Evolutionary conservation across 257 asterid genomes (phyloP), one percentile per base, ranked within the genome.

Genomic region (Ilex asprella): DNA sequence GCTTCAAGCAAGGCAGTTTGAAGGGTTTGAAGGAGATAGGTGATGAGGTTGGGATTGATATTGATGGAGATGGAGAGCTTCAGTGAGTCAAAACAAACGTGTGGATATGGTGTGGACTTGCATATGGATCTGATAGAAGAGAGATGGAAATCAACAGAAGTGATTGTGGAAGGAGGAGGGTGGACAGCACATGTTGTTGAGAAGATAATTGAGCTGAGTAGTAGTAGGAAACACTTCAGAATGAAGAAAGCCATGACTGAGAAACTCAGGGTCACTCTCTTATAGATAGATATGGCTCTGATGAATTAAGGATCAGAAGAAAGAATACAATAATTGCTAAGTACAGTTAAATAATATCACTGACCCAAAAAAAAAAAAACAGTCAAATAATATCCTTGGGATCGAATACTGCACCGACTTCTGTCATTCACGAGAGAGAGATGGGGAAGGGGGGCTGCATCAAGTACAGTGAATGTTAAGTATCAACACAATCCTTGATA

Each of bases 91-190:
- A 84, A 70, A 65, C 97, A 89, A 12, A 84, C 70, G 11, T 81
- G 67, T 0, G 95, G 95, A 54, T 79, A 67, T 7, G 96, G 97
- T 1, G 85, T 82, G 73, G 94, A 79, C 27, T 74, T 67, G 84
- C 99, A 93, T 58, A 82, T 35, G 2, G 75, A 15, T 67, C 39
- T 70, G 2, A 76, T 13, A 32, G 68, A 39, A 29, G 89, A 69
- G 16, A 73, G 55, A 27, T 70, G 73, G 41, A 73, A n/a, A 50
- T 77, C 54, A 35, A 60, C 43, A 10, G 77, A 58, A 44, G 21
- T 57, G 16, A 65, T 32, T 30, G 82, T 56, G 41, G 62, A 52
- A 29, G 86, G 35, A 50, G 84, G 63, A 58, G 73, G 39, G 64
- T 55, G 46, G 12, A 39, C 16, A 21, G 10, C n/a, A 7, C 11